Evolutionary conservation across 768 basidiomycete species (phyloP).

Genomic region (Lactarius quietus): DNA sequence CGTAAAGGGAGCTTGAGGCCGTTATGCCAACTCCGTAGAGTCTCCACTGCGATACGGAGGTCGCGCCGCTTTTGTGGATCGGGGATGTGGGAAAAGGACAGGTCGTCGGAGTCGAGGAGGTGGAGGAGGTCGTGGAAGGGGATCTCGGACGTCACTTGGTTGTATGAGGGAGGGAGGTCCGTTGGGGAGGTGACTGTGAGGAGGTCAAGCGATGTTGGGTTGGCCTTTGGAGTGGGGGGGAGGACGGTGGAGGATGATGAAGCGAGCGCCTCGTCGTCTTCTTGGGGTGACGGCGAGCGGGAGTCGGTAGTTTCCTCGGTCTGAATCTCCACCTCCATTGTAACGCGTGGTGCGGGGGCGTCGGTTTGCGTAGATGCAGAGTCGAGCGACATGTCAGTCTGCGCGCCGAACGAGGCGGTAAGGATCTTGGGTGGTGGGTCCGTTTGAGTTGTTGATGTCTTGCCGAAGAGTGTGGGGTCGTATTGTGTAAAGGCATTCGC

Average conservation of each 20-base stretch:
- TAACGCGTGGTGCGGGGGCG: conserved; percentile 30
- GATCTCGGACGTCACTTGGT: conserved; percentile 45
- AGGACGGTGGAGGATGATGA: conserved; percentile 73
- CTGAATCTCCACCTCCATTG: conserved; percentile 59
- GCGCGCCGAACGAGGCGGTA: conserved; percentile 47
- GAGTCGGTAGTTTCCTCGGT: conserved; percentile 48
- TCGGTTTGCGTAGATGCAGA: conserved; percentile 30
- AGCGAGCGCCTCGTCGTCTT: conserved; percentile 52
- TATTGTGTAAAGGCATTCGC: conserved; percentile 72
- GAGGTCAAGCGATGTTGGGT: conserved; percentile 19
- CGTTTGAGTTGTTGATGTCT: conserved; percentile 54
- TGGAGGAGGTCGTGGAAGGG: conserved; percentile 29
- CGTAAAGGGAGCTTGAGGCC: conserved; percentile 49
- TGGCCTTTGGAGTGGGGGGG: conserved; percentile 64
- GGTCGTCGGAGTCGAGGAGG: conserved; percentile 21
- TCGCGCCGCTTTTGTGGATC: conserved; percentile 32
- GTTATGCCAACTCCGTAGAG: conserved; percentile 67
- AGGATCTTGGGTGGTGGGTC: conserved; percentile 51
- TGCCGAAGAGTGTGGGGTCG: conserved; percentile 50
- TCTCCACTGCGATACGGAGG: conserved; percentile 51
- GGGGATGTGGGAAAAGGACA: conserved; percentile 23
- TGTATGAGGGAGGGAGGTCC: conserved; percentile 75
- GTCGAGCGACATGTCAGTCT: conserved; percentile 38
- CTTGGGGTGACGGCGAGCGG: conserved; percentile 45
- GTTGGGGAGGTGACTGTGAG: conserved; percentile 24